Conservation (phyloP, 2,329 filamentous ascomycete species). For the Sporothrix brasiliensis region DNA sequence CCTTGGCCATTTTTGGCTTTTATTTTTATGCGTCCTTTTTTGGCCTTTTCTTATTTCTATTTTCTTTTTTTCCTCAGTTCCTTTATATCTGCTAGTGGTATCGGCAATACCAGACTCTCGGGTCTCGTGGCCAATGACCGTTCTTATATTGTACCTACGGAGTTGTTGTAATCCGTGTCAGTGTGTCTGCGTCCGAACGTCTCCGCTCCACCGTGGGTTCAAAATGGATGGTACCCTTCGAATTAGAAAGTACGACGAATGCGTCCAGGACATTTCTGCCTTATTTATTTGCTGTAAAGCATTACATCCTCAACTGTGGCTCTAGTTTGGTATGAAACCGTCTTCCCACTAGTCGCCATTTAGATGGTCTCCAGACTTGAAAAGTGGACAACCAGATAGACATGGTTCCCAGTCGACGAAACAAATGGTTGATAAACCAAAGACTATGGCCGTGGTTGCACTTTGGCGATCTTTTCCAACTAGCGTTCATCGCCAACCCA, state of each 20-base stretch:
- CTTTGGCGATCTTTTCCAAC: conserved; percentile 6
- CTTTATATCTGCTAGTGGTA: neutral
- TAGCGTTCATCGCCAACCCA: conserved; percentile 5
- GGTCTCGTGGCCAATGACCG: conserved; percentile 4
- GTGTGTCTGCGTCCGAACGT: neutral
- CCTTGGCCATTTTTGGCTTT: neutral
- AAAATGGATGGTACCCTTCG: neutral
- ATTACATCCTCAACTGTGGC: neutral
- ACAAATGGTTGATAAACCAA: neutral
- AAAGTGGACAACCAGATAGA: conserved; percentile 21
- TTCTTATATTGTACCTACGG: no score
- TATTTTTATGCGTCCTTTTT: no score
- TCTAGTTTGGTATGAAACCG: neutral
- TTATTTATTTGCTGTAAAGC: no score
- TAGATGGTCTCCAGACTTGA: conserved; percentile 22
- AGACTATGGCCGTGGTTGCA: neutral
- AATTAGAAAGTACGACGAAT: neutral
- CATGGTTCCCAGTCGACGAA: neutral
- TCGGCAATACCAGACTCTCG: conserved; percentile 1
- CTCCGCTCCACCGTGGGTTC: neutral
- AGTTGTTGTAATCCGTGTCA: no score
- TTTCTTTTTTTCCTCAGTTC: neutral
- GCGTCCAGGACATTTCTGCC: no score
- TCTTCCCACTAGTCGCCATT: conserved; percentile 8
- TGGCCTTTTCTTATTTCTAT: neutral